Evolutionary conservation across 352 stramenopile genomes (phyloP).

Genomic region (Phytophthora tubulina): DNA sequence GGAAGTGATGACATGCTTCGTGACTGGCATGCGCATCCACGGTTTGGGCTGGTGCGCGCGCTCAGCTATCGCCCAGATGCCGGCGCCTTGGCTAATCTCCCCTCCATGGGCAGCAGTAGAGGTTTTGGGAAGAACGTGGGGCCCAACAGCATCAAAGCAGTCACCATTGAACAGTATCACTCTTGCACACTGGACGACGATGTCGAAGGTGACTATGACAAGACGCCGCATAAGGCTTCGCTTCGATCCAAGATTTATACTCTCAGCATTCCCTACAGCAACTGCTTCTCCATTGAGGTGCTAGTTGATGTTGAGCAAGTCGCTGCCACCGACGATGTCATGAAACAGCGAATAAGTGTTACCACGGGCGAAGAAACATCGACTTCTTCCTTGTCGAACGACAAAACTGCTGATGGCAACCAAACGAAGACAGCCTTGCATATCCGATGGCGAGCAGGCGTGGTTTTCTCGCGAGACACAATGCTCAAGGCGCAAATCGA

Average conservation of each 20-base stretch:
- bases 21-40: constrained; percentile 64
- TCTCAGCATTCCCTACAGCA: constrained; percentile 70
- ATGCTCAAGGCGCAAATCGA: constrained; percentile 46
- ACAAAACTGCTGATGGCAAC: constrained; percentile 2
- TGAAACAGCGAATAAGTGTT: constrained; percentile 2
- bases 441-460: constrained; percentile 37
- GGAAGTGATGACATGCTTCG: constrained; percentile 28
- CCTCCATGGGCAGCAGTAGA: constrained; percentile 14
- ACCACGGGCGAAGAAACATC: not conserved
- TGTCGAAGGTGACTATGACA: constrained; percentile 15
- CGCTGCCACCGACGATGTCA: not conserved
- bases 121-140: constrained; percentile 1
- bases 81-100: constrained; percentile 2
- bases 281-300: constrained; percentile 72
- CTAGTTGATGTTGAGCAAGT: constrained; percentile 60
- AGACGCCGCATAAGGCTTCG: constrained; percentile 43
- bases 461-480: constrained; percentile 42
- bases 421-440: constrained; percentile 23
- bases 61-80: constrained; percentile 54
- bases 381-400: not conserved
- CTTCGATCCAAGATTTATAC: constrained; percentile 74
- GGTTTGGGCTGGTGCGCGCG: constrained; percentile 65
- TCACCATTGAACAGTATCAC: constrained; percentile 71
- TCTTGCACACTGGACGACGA: constrained; percentile 42
- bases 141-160: constrained; percentile 42